Base-by-base conservation (phyloP, 2,329 filamentous ascomycete species). In the Pyrenochaeta sp. region DNA sequence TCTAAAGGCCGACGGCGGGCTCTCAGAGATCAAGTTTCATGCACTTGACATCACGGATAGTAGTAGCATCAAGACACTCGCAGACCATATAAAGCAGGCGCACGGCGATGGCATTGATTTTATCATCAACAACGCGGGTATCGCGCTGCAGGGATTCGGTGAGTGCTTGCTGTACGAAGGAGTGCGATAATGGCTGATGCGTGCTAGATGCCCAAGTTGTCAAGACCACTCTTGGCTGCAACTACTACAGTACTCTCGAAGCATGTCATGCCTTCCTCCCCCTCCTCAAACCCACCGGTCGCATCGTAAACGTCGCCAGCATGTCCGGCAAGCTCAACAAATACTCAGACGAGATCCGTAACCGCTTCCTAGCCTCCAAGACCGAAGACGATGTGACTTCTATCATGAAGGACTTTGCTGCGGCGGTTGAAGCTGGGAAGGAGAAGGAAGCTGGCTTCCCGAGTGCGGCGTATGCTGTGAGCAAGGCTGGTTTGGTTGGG, bases 71-170 rank as follows among this genome's bases (percentile, higher is more conserved):
- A 62, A 76, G 10, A 70, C 66, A 0, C 81, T 86, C 50, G 75
- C 77, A 2, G 68, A 74, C 1, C 74, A 78, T 43, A 53, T 85
- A 40, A 77, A 78, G 60, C 67, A 78, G 45, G 68, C 79, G 30
- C 82, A 85, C 58, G 77, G 78, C 1, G 77, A 82, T 6, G 82
- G 83, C 3, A 76, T 85, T 32, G 83, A 85, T 56, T 78, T 85
- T 37, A 73, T 85, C 10, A 80, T 85, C 71, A 86, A 86, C 72
- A 86, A 85, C 58, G 84, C 84, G 0, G 83, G 78, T 3, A 79
- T 83, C 40, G 81, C 81, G 0, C 65, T 83, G 72, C 61, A 81
- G 5, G 81, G 81, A 2, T 83, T 83, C 52, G 76, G 78, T 80
- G 61, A 13, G 68, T 22, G 42, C 10, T 43, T 9, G 8, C 6